phyloP scores from a whole-genome alignment of 2,329 filamentous ascomycete species.

The Cercospora canescens region DNA sequence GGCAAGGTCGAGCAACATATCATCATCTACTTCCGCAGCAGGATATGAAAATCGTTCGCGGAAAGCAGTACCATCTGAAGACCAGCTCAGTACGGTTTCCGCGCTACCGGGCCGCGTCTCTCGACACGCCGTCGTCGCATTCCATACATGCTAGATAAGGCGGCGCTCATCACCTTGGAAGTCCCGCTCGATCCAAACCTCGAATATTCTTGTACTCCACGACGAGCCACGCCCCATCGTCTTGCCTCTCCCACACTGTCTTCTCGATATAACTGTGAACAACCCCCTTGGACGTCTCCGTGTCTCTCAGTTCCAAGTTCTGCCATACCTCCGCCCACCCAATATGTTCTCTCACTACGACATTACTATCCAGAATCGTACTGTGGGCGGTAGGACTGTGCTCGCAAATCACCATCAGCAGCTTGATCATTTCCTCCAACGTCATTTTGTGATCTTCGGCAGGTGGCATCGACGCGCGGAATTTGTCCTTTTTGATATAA shows the following conservation, averaged over 20 bases:
- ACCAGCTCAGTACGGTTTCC: no score
- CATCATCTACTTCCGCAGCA: no score
- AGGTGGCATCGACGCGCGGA: slow-evolving; percentile 6
- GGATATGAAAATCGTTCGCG: no score
- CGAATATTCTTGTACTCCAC: slow-evolving; percentile 6
- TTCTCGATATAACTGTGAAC: slow-evolving; percentile 9
- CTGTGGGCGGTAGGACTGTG: slow-evolving; percentile 1
- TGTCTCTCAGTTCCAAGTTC: slow-evolving; percentile 7
- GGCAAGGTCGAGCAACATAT: no score
- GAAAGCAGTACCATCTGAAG: no score
- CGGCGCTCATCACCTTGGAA: not conserved
- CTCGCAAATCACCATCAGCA: not conserved
- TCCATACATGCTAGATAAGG: no score
- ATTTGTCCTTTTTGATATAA: not conserved
- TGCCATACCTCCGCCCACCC: slow-evolving; percentile 11
- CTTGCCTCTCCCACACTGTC: slow-evolving; percentile 7
- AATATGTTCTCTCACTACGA: not conserved
- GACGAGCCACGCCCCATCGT: slow-evolving; percentile 4
- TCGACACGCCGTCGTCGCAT: no score
- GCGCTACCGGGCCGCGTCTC: no score
- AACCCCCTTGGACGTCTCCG: not conserved
- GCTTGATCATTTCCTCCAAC: not conserved
- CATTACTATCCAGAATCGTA: slow-evolving; percentile 3
- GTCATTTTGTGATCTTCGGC: slow-evolving; percentile 7
- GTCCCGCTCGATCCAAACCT: slow-evolving; percentile 5